These are phyloP conservation scores for Tylopilus felleus DNA, from an alignment of 768 basidiomycete genomes.

Conservation along the genomic window DNA sequence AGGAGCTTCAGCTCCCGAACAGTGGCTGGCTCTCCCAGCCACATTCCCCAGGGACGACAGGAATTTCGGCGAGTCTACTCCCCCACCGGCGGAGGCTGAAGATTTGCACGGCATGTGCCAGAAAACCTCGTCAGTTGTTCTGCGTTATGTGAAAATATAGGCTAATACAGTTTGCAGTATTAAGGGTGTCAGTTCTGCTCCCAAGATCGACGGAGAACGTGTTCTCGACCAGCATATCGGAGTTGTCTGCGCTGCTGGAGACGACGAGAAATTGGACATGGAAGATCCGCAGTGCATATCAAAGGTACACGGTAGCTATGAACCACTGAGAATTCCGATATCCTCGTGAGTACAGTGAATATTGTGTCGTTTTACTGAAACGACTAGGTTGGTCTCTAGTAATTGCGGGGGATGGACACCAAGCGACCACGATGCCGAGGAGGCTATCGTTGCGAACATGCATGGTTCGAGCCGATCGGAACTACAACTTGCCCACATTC, in stretches of 20 bases:
- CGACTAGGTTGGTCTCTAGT: not conserved
- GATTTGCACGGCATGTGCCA: not conserved
- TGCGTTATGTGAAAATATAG: not conserved
- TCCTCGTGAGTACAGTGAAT: constrained; percentile 2
- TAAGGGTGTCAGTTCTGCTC: not conserved
- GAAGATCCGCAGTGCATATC: not conserved
- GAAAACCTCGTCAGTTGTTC: not conserved
- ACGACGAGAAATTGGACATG: not conserved
- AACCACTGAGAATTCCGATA: not conserved
- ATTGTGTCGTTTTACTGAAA: not conserved
- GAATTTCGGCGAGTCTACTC: not conserved
- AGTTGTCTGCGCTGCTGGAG: not conserved
- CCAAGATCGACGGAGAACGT: not conserved
- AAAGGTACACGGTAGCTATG: not conserved
- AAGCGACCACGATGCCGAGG: not conserved
- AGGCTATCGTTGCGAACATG: not conserved
- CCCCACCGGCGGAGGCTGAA: not conserved
- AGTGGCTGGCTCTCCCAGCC: not conserved
- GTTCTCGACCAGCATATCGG: not conserved
- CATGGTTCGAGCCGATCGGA: not conserved
- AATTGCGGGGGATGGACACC: not conserved
- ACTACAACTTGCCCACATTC: not conserved
- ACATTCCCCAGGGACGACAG: not conserved
- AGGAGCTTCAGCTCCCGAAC: not conserved
- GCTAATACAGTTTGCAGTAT: not conserved